These are phyloP conservation scores for Lactarius sp. DNA, from an alignment of 768 basidiomycete species.

Conservation along the genomic window DNA sequence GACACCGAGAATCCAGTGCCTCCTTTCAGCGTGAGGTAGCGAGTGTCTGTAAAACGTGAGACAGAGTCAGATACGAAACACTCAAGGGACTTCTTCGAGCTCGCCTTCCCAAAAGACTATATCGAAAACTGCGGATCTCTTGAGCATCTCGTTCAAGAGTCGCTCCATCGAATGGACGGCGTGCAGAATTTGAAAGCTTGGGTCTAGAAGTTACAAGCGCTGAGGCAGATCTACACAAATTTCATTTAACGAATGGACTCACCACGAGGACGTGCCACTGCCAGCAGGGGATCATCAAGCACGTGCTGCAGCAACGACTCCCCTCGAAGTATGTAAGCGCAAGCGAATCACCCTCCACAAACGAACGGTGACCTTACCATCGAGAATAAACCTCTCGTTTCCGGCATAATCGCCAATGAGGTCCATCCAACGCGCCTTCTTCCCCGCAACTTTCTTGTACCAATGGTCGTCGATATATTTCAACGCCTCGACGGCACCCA, in stretches of 20 bases:
- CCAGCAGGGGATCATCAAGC: slow-evolving; percentile 57
- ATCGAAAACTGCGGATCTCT: slow-evolving; percentile 52
- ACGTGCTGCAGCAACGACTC: slow-evolving; percentile 57
- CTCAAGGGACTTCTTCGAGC: slow-evolving; percentile 8
- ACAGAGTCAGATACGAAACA: neutral
- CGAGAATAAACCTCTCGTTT: slow-evolving; percentile 57
- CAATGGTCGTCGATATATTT: slow-evolving; percentile 36
- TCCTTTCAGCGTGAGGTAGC: slow-evolving; percentile 40
- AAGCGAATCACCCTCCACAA: neutral
- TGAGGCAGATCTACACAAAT: neutral
- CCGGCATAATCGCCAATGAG: slow-evolving; percentile 69
- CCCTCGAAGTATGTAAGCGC: slow-evolving; percentile 36
- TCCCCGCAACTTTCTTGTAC: slow-evolving; percentile 35
- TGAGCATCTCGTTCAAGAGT: slow-evolving; percentile 44
- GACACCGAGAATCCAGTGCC: slow-evolving; percentile 37
- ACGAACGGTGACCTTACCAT: slow-evolving; percentile 40
- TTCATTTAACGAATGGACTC: slow-evolving; percentile 14
- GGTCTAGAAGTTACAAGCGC: slow-evolving; percentile 33
- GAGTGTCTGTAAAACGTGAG: slow-evolving; percentile 36
- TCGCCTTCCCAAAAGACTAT: slow-evolving; percentile 60
- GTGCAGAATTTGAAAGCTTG: slow-evolving; percentile 59
- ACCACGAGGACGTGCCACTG: slow-evolving; percentile 48
- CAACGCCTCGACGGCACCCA: slow-evolving; percentile 27
- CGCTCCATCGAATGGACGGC: slow-evolving; percentile 52
- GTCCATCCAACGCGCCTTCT: slow-evolving; percentile 57